phyloP scores from a whole-genome alignment of 2,329 filamentous ascomycete genomes.

The Microcera coccophila region DNA sequence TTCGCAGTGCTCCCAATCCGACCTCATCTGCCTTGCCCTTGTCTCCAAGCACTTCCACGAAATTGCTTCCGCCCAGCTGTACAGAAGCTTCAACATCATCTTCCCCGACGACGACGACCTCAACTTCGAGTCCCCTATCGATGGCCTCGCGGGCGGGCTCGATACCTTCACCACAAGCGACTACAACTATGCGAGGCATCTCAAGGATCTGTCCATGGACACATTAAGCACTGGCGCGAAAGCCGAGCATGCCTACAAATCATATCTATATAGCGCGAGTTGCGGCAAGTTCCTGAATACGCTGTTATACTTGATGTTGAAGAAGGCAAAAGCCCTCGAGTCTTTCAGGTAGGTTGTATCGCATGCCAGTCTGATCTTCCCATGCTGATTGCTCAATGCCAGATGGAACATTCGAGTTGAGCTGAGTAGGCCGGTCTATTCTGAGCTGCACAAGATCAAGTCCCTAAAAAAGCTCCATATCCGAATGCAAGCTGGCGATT shows the following conservation, averaged over 20 bases:
- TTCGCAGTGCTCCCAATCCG: slow-evolving; percentile 46
- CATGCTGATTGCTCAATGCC: slow-evolving; percentile 7
- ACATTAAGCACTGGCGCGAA: slow-evolving; percentile 50
- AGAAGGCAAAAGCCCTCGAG: slow-evolving; percentile 53
- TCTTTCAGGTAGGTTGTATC: slow-evolving; percentile 47
- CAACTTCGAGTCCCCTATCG: slow-evolving; percentile 50
- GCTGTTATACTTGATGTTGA: slow-evolving; percentile 53
- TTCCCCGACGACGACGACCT: slow-evolving; percentile 58
- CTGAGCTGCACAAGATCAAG: slow-evolving; percentile 50
- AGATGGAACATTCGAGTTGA: slow-evolving; percentile 65
- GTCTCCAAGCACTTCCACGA: slow-evolving; percentile 56
- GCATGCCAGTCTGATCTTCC: neutral
- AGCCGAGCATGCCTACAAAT: slow-evolving; percentile 51
- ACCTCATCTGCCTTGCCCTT: slow-evolving; percentile 55
- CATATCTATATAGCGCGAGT: slow-evolving; percentile 52
- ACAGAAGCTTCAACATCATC: slow-evolving; percentile 57
- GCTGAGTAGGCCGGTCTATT: slow-evolving; percentile 55
- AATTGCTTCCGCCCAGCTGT: slow-evolving; percentile 55
- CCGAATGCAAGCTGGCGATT: slow-evolving; percentile 55
- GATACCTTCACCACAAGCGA: slow-evolving; percentile 61
- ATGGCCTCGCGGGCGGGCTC: slow-evolving; percentile 54
- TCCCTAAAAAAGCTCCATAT: slow-evolving; percentile 53
- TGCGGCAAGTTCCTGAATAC: slow-evolving; percentile 64
- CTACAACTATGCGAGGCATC: slow-evolving; percentile 58
- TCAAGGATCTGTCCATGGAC: slow-evolving; percentile 54